A percentile compares a stretch with the other conserved stretches of the same genome.
These are phyloP conservation scores for Periconia digitata DNA, from an alignment of 2,329 filamentous ascomycete species.

Conservation along the genomic window DNA sequence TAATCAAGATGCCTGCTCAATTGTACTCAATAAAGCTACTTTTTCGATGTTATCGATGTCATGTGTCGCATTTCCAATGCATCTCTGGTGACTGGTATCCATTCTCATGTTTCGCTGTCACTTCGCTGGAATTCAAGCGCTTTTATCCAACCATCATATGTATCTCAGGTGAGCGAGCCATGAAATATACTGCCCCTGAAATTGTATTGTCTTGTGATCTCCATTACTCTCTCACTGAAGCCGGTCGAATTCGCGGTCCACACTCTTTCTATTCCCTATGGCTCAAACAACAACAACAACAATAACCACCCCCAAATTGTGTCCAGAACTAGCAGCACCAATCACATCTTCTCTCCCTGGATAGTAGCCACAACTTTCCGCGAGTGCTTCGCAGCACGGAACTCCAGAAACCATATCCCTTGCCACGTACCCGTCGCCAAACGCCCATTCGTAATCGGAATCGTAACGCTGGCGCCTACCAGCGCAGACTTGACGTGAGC, in stretches of 20 bases:
- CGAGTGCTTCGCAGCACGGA: constrained; percentile 72
- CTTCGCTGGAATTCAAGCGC: no score
- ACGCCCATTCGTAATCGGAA: constrained; percentile 86
- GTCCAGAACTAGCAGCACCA: background rate
- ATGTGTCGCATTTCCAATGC: background rate
- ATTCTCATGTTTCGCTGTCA: no score
- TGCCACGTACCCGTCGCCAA: constrained; percentile 76
- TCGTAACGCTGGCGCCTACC: constrained; percentile 83
- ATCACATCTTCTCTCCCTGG: constrained; percentile 72
- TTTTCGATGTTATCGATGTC: background rate
- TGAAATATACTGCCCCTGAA: no score
- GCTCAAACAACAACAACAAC: no score
- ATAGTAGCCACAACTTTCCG: constrained; percentile 89
- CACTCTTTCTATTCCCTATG: no score
- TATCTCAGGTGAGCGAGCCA: no score
- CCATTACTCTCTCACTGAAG: no score
- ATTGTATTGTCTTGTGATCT: no score
- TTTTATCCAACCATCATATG: no score
- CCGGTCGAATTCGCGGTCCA: no score
- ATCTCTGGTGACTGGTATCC: no score
- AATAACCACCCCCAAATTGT: no score
- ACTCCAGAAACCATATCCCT: constrained; percentile 95
- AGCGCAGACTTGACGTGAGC: constrained; percentile 93
- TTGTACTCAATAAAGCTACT: background rate
- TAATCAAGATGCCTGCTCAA: background rate